Conservation (phyloP, 164 flowering plant species). For the Vitis amurensis region DNA sequence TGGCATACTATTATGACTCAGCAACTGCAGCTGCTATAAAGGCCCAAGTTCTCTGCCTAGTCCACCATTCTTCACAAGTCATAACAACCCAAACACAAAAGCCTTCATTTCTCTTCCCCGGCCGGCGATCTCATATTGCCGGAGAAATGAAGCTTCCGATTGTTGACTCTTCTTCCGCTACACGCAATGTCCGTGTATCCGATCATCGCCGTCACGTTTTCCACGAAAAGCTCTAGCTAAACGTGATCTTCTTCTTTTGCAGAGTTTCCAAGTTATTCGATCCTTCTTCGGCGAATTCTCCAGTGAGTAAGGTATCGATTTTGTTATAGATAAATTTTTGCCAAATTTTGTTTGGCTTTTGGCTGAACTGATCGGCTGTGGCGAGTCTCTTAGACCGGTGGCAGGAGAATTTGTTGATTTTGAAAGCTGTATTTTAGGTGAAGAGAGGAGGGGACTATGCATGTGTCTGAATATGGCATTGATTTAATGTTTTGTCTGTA, state of each 20-base stretch:
- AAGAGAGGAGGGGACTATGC: background rate
- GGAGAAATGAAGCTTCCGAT: slow-evolving; percentile 36
- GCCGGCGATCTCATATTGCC: slow-evolving; percentile 23
- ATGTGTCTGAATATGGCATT: slow-evolving; percentile 2
- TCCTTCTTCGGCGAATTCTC: slow-evolving; percentile 11
- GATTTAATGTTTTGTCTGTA: background rate
- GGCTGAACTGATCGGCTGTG: too few species aligned
- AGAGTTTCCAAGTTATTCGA: slow-evolving; percentile 20
- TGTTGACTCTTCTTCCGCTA: background rate
- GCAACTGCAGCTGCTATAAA: background rate
- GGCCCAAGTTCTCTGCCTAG: background rate
- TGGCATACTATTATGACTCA: slow-evolving; percentile 23
- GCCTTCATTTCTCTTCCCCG: background rate
- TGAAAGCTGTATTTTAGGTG: background rate
- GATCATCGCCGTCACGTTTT: slow-evolving; percentile 56
- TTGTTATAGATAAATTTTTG: background rate
- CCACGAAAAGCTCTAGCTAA: slow-evolving; percentile 39
- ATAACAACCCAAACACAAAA: background rate
- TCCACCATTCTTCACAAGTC: slow-evolving; percentile 5
- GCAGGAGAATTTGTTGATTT: background rate
- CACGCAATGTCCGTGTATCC: slow-evolving; percentile 31
- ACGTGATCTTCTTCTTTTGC: slow-evolving; percentile 13
- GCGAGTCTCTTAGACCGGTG: background rate
- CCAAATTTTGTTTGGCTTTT: slow-evolving; percentile 8
- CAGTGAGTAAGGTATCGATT: slow-evolving; percentile 12